Evolutionary conservation across 148 eudicot species (phyloP), one percentile per base, ranked within the genome.

Genomic region (Arctostaphylos glauca): DNA sequence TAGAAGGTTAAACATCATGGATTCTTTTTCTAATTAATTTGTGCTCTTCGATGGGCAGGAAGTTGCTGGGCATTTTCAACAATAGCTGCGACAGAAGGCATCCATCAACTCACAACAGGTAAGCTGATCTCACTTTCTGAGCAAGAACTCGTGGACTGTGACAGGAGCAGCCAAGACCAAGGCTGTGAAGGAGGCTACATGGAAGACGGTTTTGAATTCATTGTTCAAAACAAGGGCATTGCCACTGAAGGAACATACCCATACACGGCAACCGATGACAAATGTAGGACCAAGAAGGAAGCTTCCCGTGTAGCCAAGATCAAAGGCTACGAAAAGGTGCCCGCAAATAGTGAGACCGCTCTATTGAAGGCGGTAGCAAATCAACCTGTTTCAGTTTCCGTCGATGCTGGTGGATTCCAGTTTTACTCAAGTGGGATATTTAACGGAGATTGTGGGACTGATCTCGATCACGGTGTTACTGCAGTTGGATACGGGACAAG

Each of bases 401-500:
- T 62, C 23, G 68, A 62, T 3, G 38, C 68, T 5, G 7, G 68
- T 21, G 68, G 4, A 21, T 62, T 62, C 68, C 68, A 62, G 14
- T 62, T 62, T 62, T 62, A 62, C 38, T 21, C 68, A 9, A 62
- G 68, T 8, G 68, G 68, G 38, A 9, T 62, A 19, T 62, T 62
- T 38, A 62, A 13, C 5, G 68, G 68, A 62, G 68, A 3, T 62
- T 62, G 68, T 62, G 38, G 68, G 68, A 21, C 68, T 4, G 12
- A 23, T 6, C 68, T 62, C 14, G 68, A 62, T 62, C 68, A 62
- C n/a, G 68, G 68, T 62, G 68, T 62, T 21, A 62, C 68, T 62
- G 68, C 68, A 3, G 68, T 62, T 62, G 68, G 38, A 62, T 62
- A 62, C 2, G 68, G 68, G 68, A 18, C 23, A 5, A 62, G 38